These are phyloP conservation scores for Trametes pubescens DNA, from an alignment of 1,284 basidiomycete genomes.

Conservation along the genomic window DNA sequence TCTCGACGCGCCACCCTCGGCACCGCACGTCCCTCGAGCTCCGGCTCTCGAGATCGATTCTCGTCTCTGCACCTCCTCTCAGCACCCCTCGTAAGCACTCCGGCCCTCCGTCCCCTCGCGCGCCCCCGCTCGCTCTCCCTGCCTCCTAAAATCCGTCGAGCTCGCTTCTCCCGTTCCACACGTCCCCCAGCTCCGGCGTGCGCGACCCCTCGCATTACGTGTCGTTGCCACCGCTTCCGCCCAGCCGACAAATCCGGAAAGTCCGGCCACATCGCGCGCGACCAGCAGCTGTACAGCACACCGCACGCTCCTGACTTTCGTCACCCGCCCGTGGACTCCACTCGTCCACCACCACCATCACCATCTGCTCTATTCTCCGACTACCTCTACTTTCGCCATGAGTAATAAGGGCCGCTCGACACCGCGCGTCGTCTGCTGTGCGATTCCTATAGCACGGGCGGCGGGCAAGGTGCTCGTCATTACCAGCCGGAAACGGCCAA, in stretches of 20 bases:
- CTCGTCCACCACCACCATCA: conserved; percentile 25
- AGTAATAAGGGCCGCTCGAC: conserved; percentile 79
- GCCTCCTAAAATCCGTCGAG: background rate
- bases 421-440: conserved; percentile 86
- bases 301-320: conserved; percentile 20
- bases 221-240: conserved; percentile 23
- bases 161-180: background rate
- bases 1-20: conserved; percentile 26
- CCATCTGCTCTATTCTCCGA: conserved; percentile 19
- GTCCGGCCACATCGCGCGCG: conserved; percentile 5
- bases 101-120: background rate
- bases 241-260: conserved; percentile 14
- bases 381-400: conserved; percentile 50
- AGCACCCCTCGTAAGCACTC: background rate
- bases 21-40: conserved; percentile 6
- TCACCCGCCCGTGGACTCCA: conserved; percentile 23
- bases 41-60: conserved; percentile 3
- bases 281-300: conserved; percentile 11
- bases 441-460: conserved; percentile 77
- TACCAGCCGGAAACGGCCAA: conserved; percentile 80
- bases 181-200: background rate
- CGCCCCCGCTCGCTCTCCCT: conserved; percentile 13
- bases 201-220: conserved; percentile 29
- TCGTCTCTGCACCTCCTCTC: background rate
- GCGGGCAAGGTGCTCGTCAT: conserved; percentile 80